A percentile compares a stretch with the other conserved stretches of the same genome.
Conservation (phyloP, 179 eudicot genomes). For the Amaranthus tricolor region DNA sequence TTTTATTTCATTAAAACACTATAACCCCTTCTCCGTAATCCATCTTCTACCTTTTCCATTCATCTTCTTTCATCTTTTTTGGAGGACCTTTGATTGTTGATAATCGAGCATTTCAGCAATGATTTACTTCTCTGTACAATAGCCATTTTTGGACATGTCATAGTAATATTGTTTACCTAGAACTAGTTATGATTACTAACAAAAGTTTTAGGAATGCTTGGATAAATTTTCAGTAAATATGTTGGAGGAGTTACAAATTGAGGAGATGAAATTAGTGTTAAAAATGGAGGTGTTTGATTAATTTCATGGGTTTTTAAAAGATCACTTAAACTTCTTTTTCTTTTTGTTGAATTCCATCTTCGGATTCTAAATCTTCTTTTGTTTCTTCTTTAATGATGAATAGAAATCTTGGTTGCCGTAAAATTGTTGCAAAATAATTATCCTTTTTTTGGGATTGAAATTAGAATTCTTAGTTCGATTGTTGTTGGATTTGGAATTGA, state of each 20-base stretch:
- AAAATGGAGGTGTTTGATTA: constrained; percentile 31
- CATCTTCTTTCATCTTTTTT: too few relatives aligned
- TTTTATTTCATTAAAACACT: too few relatives aligned
- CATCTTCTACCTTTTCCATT: too few relatives aligned
- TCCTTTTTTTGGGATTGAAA: constrained; percentile 12
- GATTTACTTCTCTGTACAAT: too few relatives aligned
- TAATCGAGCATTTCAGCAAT: too few relatives aligned
- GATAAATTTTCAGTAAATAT: too few relatives aligned
- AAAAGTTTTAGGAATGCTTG: too few relatives aligned
- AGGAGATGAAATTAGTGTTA: constrained; percentile 66
- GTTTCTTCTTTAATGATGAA: constrained; percentile 82
- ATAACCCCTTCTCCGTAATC: too few relatives aligned
- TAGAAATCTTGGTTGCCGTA: constrained; percentile 63
- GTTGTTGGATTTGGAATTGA: constrained; percentile 22
- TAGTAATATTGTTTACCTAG: too few relatives aligned
- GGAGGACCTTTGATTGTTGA: too few relatives aligned
- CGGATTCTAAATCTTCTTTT: constrained; percentile 70
- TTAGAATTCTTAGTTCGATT: constrained; percentile 11
- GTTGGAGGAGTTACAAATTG: constrained; percentile 58
- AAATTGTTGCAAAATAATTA: constrained; percentile 22
- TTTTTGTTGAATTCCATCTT: constrained; percentile 50
- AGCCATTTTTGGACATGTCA: too few relatives aligned
- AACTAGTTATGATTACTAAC: too few relatives aligned
- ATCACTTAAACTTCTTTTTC: constrained; percentile 48
- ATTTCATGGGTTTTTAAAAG: constrained; percentile 30